Conservation (phyloP, 108 stramenopile species). For the Parmales sp. region DNA sequence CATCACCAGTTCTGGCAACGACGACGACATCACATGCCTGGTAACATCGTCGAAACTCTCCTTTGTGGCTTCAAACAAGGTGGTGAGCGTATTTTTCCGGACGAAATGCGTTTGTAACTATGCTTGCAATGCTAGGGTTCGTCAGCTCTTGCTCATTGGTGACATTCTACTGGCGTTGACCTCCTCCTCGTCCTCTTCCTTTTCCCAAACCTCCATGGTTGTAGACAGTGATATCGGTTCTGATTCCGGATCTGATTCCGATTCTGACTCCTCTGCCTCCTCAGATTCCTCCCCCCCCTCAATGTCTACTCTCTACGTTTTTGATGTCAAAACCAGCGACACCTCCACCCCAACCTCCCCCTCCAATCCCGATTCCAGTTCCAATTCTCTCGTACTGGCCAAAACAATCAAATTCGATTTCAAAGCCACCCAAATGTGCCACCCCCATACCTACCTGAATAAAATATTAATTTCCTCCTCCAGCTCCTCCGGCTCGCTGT, state of each 20-base stretch:
- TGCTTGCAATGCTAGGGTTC: too few relatives aligned
- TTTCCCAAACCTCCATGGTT: too few relatives aligned
- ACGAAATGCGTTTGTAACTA: too few relatives aligned
- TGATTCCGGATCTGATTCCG: not conserved
- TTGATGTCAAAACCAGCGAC: not conserved
- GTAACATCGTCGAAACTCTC: too few relatives aligned
- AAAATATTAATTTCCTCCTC: conserved; percentile 63
- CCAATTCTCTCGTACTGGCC: not conserved
- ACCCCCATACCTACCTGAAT: not conserved
- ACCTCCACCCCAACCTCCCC: too few relatives aligned
- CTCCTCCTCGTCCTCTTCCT: too few relatives aligned
- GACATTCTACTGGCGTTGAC: too few relatives aligned
- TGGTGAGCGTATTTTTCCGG: too few relatives aligned
- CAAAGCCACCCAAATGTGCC: not conserved
- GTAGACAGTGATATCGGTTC: not conserved
- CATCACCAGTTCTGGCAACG: too few relatives aligned
- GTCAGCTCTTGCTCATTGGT: too few relatives aligned
- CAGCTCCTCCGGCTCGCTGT: conserved; percentile 32
- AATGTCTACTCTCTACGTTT: not conserved
- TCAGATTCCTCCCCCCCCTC: not conserved
- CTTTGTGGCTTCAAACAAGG: too few relatives aligned
- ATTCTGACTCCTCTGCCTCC: not conserved
- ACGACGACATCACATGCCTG: too few relatives aligned
- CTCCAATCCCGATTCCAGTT: not conserved
- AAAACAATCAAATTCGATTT: not conserved